Conservation (phyloP, 495 filamentous ascomycete species). For the Sordaria brevicollis region DNA sequence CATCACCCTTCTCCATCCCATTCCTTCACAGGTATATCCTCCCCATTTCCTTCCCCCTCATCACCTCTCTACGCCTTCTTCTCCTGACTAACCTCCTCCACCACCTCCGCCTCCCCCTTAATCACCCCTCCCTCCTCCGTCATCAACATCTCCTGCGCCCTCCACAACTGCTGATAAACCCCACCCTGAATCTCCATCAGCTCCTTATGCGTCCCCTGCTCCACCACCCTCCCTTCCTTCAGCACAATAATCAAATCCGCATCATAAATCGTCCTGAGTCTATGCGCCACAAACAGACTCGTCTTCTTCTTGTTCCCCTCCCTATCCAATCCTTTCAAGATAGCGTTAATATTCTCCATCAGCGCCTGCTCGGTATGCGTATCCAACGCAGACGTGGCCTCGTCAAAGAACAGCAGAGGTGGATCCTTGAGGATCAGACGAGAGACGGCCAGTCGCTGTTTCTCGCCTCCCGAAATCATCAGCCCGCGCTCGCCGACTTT, state of each 20-base stretch:
- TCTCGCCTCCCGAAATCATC: constrained; percentile 98
- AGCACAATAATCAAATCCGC: constrained; percentile 91
- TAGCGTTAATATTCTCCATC: constrained; percentile 87
- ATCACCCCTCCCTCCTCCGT: constrained; percentile 6
- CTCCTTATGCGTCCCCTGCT: constrained; percentile 77
- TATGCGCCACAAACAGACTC: constrained; percentile 88
- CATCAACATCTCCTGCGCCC: constrained; percentile 22
- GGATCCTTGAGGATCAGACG: constrained; percentile 86
- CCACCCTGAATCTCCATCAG: constrained; percentile 62
- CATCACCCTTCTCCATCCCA: neutral
- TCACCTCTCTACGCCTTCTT: neutral
- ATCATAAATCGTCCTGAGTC: constrained; percentile 87
- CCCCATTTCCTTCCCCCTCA: neutral
- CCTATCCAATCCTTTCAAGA: constrained; percentile 41
- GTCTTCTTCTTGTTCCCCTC: constrained; percentile 65
- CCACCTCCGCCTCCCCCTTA: neutral
- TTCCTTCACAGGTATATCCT: no score
- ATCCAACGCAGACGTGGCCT: constrained; percentile 92
- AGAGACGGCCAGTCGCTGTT: constrained; percentile 84
- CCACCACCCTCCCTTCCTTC: constrained; percentile 70
- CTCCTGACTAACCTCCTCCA: neutral
- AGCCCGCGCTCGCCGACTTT: constrained; percentile 92
- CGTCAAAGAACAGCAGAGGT: constrained; percentile 89
- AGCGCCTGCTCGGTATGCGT: constrained; percentile 92
- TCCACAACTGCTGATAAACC: constrained; percentile 86